phyloP scores from a whole-genome alignment of 148 eudicot species.

The Chenopodium quinoa region DNA sequence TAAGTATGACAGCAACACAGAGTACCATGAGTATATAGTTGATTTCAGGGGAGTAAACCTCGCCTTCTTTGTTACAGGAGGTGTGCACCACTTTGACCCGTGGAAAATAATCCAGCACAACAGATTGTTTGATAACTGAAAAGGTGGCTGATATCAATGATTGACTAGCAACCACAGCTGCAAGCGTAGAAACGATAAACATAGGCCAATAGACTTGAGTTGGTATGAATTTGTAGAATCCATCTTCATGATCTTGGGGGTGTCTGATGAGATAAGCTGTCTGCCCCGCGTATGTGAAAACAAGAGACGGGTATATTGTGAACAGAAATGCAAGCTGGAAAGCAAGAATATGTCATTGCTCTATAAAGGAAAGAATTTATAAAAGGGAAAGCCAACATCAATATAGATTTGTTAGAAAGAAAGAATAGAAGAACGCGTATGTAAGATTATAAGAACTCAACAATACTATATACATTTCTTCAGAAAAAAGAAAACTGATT shows the following conservation, averaged over 20 bases:
- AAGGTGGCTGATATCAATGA: constrained; percentile 59
- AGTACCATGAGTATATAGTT: constrained; percentile 72
- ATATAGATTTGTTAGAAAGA: not conserved
- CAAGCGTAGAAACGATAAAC: constrained; percentile 52
- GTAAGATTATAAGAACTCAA: not conserved
- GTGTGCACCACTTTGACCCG: constrained; percentile 74
- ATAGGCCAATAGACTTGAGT: constrained; percentile 67
- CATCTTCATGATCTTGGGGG: constrained; percentile 49
- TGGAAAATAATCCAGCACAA: constrained; percentile 61
- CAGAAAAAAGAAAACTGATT: not conserved
- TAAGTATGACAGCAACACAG: constrained; percentile 59
- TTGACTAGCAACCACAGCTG: constrained; percentile 66
- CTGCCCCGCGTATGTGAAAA: constrained; percentile 73
- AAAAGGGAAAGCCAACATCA: not conserved
- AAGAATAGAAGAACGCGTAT: too few species aligned
- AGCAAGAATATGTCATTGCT: not conserved
- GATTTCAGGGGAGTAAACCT: constrained; percentile 71
- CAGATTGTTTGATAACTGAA: constrained; percentile 55
- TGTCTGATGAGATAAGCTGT: constrained; percentile 67
- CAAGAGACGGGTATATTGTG: constrained; percentile 63
- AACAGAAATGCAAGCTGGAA: constrained; percentile 51
- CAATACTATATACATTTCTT: not conserved
- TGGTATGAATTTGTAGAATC: constrained; percentile 71
- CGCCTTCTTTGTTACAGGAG: constrained; percentile 64
- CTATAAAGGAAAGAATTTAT: not conserved